Evolutionary conservation across 1,284 basidiomycete genomes (phyloP).

Genomic region (Puccinia coronata): DNA sequence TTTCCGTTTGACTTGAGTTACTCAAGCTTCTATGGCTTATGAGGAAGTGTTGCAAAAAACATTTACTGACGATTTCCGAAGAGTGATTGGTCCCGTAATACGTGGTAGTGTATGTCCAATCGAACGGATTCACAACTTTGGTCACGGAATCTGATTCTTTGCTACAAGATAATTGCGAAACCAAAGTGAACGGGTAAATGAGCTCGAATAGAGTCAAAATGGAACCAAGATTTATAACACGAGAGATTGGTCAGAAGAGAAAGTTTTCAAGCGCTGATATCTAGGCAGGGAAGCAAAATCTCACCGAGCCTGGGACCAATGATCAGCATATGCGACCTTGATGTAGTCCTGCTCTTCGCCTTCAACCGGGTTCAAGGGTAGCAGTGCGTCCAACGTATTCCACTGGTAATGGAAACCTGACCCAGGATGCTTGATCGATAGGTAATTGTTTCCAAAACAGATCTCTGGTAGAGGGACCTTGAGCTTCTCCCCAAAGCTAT

Average conservation of each 20-base stretch:
- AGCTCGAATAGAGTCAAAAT: not conserved
- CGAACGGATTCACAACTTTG: slow-evolving; percentile 74
- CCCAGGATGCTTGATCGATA: slow-evolving; percentile 65
- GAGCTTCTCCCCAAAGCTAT: slow-evolving; percentile 71
- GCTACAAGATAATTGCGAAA: slow-evolving; percentile 54
- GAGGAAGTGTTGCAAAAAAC: not conserved
- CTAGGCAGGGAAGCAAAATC: slow-evolving; percentile 63
- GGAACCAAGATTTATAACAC: not conserved
- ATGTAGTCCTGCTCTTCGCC: slow-evolving; percentile 80
- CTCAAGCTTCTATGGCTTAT: not conserved
- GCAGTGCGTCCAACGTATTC: slow-evolving; percentile 70
- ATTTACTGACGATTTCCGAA: slow-evolving; percentile 14
- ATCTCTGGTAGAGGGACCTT: slow-evolving; percentile 89
- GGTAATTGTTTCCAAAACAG: slow-evolving; percentile 85
- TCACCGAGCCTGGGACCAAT: slow-evolving; percentile 85
- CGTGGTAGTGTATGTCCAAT: slow-evolving; percentile 95
- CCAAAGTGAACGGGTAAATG: not conserved
- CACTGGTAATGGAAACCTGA: slow-evolving; percentile 72
- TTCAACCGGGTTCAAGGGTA: slow-evolving; percentile 72
- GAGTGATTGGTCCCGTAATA: slow-evolving; percentile 70
- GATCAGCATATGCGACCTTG: slow-evolving; percentile 89
- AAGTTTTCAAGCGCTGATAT: no score
- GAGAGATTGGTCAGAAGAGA: not conserved
- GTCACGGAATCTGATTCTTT: slow-evolving; percentile 33
- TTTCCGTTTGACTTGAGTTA: slow-evolving; percentile 6